Percentiles rank a stretch among this genome's conserved stretches.
These are phyloP conservation scores for Oryza glaberrima DNA, from an alignment of 176 grass and related monocot genomes.

Conservation along the genomic window DNA sequence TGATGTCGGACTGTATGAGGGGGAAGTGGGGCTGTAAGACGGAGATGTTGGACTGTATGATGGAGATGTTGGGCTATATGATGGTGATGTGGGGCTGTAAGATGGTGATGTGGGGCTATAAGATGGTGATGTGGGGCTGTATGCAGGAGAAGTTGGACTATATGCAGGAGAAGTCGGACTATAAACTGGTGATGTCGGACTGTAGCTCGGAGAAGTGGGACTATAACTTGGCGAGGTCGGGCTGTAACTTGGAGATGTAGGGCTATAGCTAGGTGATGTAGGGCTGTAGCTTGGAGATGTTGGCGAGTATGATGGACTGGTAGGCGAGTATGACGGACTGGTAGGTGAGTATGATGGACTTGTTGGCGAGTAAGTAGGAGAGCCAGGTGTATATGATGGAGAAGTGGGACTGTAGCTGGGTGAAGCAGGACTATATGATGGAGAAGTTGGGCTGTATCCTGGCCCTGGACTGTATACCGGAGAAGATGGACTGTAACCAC, in stretches of 20 bases:
- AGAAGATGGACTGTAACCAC: constrained; percentile 76
- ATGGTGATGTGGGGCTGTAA: constrained; percentile 57
- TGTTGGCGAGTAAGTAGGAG: constrained; percentile 65
- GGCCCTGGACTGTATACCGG: constrained; percentile 61
- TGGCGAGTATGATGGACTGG: constrained; percentile 63
- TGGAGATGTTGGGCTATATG: constrained; percentile 55
- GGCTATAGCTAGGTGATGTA: constrained; percentile 61
- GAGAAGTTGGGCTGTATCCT: constrained; percentile 66
- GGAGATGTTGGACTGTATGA: constrained; percentile 61
- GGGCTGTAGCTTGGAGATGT: constrained; percentile 69
- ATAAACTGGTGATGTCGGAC: constrained; percentile 65
- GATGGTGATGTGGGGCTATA: constrained; percentile 63
- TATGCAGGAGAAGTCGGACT: constrained; percentile 68
- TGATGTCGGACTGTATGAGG: constrained; percentile 72
- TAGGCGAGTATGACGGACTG: constrained; percentile 64
- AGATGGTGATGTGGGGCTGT: constrained; percentile 57
- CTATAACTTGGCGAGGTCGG: constrained; percentile 71
- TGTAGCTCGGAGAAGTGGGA: constrained; percentile 61
- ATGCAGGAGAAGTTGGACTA: constrained; percentile 62
- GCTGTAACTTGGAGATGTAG: constrained; percentile 63
- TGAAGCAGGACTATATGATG: constrained; percentile 58
- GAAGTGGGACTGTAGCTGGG: constrained; percentile 62
- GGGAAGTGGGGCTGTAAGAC: constrained; percentile 55
- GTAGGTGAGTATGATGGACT: constrained; percentile 74
- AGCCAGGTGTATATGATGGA: constrained; percentile 63